Conservation (phyloP, 2,329 filamentous ascomycete species). For the Rutstroemia sp. region DNA sequence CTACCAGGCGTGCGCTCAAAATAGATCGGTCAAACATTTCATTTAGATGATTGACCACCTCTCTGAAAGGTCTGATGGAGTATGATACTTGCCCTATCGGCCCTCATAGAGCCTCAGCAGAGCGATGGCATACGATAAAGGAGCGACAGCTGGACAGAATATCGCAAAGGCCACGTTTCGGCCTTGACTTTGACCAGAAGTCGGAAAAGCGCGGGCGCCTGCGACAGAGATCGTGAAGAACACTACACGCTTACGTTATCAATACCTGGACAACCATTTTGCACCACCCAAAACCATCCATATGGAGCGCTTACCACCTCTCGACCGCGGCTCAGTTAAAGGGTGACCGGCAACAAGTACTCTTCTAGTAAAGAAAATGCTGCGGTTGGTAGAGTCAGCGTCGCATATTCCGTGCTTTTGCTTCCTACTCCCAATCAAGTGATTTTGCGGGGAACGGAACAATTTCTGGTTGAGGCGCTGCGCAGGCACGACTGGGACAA, state of each 20-base stretch:
- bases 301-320: slow-evolving; percentile 1
- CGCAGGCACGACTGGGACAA: too few species aligned
- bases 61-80: background rate
- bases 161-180: background rate
- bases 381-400: background rate
- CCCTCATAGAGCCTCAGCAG: background rate
- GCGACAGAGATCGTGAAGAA: background rate
- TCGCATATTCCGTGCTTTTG: background rate
- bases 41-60: background rate
- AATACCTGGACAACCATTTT: background rate
- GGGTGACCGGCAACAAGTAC: background rate
- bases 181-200: background rate
- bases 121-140: background rate
- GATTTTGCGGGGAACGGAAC: background rate
- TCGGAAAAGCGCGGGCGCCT: background rate
- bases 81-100: background rate
- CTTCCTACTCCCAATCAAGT: background rate
- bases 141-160: background rate
- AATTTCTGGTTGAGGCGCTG: too few species aligned
- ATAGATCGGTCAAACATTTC: background rate
- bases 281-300: background rate
- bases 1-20: background rate
- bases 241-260: slow-evolving; percentile 3
- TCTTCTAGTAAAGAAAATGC: background rate
- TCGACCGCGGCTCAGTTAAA: background rate